Evolutionary conservation across 106 monocot genomes (phyloP), one percentile per base, ranked within the genome.

Genomic region (Chionographis japonica): DNA sequence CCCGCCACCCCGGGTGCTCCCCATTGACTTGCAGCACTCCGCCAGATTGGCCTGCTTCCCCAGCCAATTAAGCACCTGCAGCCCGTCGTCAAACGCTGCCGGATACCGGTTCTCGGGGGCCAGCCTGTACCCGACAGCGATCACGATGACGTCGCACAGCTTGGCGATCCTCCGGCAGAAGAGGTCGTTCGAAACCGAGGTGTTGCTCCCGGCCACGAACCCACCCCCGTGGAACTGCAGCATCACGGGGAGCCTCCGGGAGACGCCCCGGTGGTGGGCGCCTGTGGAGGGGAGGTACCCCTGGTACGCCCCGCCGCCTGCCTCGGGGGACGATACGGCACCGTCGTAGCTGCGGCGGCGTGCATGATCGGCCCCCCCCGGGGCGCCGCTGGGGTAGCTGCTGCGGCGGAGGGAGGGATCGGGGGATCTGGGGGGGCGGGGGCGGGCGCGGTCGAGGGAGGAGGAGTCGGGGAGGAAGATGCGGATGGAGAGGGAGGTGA

Each of bases 61-160:
- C 12, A 95, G 49, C 94, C 94, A 91, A 58, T 81, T 55, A 35
- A 95, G 68, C 70, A 91, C 94, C 60, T 81, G 77, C 16, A 91
- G 40, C 46, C 94, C 94, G 65, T 94, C 94, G 8, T 94, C 91
- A 40, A 94, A 94, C 2, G 94, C 85, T 3, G 94, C 90, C 1
- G 94, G 94, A 54, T 88, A 94, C 81, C 74, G 72, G 58, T 88
- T 85, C 80, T 94, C 94, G 7, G 94, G 94, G n/a, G 94, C 94
- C 67, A 94, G 56, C 52, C 94, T 58, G 58, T 94, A 94, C 54
- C 94, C 94, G 1, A 94, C 94, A 0, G 94, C 83, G 14, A 94
- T 63, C 67, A 94, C 91, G 43, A 94, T 84, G 39, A 82, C 90
- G 56, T 94, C 94, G 42, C 83, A 82, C 56, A 73, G 36, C 71